Conservation (phyloP, 768 basidiomycete genomes). For the Leccinum subgranulosum region DNA sequence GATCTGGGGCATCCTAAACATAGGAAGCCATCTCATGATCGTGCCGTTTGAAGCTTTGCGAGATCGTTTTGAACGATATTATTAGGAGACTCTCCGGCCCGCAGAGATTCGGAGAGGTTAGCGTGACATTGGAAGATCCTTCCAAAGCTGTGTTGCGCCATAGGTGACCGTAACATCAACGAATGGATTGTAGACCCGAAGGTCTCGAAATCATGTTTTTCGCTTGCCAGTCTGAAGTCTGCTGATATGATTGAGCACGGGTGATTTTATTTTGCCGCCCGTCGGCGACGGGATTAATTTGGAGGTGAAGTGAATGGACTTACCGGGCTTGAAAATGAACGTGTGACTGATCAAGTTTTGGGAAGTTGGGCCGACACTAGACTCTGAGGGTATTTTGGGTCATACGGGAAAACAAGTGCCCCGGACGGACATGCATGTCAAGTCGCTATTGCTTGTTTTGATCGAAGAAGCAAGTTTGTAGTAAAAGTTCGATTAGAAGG, state of each 20-base stretch:
- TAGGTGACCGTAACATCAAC: neutral
- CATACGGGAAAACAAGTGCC: neutral
- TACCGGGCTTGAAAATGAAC: too few relatives aligned
- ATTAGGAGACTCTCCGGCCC: neutral
- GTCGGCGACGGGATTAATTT: neutral
- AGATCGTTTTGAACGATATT: neutral
- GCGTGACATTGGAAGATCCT: neutral
- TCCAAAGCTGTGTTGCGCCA: neutral
- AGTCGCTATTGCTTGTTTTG: neutral
- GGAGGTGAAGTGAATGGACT: neutral
- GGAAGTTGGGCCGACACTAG: neutral
- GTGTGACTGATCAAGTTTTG: neutral
- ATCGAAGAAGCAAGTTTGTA: neutral
- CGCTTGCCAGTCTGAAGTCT: neutral
- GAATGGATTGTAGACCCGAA: neutral
- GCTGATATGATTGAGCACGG: neutral
- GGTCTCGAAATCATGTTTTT: neutral
- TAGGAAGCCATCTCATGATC: neutral
- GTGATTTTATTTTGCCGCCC: neutral
- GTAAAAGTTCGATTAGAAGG: neutral
- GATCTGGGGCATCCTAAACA: conserved; percentile 7
- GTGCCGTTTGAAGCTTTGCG: neutral
- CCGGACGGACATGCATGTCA: neutral
- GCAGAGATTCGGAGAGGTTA: neutral
- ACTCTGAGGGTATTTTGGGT: neutral